Evolutionary conservation across 768 basidiomycete species (phyloP), one percentile per base, ranked within the genome.

Genomic region (Boletus subparvulus): DNA sequence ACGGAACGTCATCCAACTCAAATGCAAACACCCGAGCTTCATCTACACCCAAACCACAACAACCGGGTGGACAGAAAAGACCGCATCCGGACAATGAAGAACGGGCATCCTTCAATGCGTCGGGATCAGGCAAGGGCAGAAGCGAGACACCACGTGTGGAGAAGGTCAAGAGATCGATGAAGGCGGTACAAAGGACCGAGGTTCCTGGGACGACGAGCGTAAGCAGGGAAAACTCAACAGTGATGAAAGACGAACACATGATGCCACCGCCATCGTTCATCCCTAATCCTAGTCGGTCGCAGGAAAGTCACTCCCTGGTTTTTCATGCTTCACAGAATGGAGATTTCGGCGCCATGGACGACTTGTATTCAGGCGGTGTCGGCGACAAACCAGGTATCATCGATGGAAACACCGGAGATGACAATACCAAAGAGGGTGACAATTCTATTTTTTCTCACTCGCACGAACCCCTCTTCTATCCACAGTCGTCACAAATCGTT

Each of bases 81-180:
- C 55, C 47, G 6, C 51, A 55, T 17, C 50, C 55, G 0, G 67
- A 61, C 40, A 67, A 69, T 3, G 75, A 70, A 17, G 52, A 51
- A 37, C 63, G 52, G 37, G 47, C 26, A 42, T 74, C 76, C 42
- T 73, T 73, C 6, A 68, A 71, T 58, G 53, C 53, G 3, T 52
- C 66, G 12, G 60, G 54, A 11, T 51, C 61, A 11, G 45, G 48
- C 14, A 51, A 54, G 9, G 43, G 50, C 21, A 62, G 46, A 52
- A 61, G 67, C 32, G 79, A 82, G 47, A 73, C 73, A 2, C 70
- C 77, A 5, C 77, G 77, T 44, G 68, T 74, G 39, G 83, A 78
- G 62, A 86, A 81, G 62, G 72, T 65, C 44, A 75, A 67, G 43
- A 74, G 69, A 63, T 68, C 78, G 11, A 73, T 73, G 67, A 73